A percentile compares a stretch with the other conserved stretches of the same genome.
Evolutionary conservation across 306 rosid species (phyloP).

Genomic region (Prunus padus): DNA sequence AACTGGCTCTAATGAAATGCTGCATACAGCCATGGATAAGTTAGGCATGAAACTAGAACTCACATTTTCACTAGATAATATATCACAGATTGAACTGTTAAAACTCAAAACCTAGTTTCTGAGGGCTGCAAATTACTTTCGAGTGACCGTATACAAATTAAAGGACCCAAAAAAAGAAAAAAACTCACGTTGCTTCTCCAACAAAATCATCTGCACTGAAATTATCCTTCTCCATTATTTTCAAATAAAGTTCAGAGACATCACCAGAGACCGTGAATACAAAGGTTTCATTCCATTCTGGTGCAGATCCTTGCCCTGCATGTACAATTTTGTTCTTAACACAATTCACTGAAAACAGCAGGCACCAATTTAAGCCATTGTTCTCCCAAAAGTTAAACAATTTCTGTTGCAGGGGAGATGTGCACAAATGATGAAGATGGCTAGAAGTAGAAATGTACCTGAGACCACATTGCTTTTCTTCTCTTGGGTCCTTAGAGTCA

Average conservation of each 20-base stretch:
- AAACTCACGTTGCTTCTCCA: slow-evolving; percentile 65
- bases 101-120: too few relatives aligned
- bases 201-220: slow-evolving; percentile 51
- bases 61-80: too few relatives aligned
- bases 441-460: slow-evolving; percentile 31
- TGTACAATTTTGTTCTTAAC: neutral
- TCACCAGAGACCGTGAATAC: slow-evolving; percentile 56
- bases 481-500: slow-evolving; percentile 66
- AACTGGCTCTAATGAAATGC: slow-evolving; percentile 52
- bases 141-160: neutral
- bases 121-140: neutral
- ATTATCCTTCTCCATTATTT: slow-evolving; percentile 65
- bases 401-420: neutral
- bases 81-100: neutral
- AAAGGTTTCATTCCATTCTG: slow-evolving; percentile 80
- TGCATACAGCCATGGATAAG: slow-evolving; percentile 15
- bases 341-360: neutral
- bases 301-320: slow-evolving; percentile 57
- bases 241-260: slow-evolving; percentile 49
- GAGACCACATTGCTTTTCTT: slow-evolving; percentile 70
- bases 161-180: neutral
- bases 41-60: too few relatives aligned
- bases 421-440: neutral
- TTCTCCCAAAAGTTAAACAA: neutral
- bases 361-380: neutral